These are phyloP conservation scores for Tieghemiomyces parasiticus DNA, from an alignment of 192 early-diverging fungal genomes.

Conservation along the genomic window DNA sequence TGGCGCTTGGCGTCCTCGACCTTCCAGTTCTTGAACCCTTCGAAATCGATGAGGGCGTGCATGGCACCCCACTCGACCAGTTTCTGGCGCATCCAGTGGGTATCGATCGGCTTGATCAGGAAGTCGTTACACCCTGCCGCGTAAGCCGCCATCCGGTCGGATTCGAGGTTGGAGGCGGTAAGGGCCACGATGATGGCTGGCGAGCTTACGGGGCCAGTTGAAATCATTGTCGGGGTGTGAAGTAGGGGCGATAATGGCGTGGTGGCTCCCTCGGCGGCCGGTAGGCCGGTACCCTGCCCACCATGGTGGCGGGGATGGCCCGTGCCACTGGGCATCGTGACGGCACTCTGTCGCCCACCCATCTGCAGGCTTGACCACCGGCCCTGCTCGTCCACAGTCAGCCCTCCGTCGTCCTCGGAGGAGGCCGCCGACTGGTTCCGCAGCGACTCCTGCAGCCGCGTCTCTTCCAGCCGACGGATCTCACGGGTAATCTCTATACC, in stretches of 20 bases:
- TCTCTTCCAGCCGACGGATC: conserved; percentile 40
- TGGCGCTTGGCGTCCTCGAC: neutral
- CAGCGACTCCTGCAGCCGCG: conserved; percentile 12
- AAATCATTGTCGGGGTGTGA: neutral
- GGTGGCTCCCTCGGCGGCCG: conserved; percentile 14
- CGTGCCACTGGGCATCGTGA: neutral
- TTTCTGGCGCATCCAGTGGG: conserved; percentile 72
- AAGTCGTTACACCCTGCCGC: conserved; percentile 84
- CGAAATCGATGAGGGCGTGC: conserved; percentile 82
- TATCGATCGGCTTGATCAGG: conserved; percentile 71
- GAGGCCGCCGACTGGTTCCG: neutral
- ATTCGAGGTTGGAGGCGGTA: conserved; percentile 58
- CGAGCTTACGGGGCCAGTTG: conserved; percentile 18
- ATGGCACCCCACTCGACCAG: conserved; percentile 88
- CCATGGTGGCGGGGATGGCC: neutral
- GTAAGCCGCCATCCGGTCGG: conserved; percentile 55
- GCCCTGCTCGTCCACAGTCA: too few species aligned
- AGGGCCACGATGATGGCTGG: conserved; percentile 81
- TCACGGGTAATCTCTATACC: conserved; percentile 47
- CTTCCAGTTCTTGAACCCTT: conserved; percentile 23
- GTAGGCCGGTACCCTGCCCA: neutral
- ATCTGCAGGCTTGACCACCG: neutral
- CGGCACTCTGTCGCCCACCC: too few species aligned
- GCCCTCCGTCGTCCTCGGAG: too few species aligned
- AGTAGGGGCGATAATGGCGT: conserved; percentile 18